A percentile compares a stretch with the other conserved stretches of the same genome.
Conservation (phyloP, 345 rosid species). For the Aquilaria malaccensis region DNA sequence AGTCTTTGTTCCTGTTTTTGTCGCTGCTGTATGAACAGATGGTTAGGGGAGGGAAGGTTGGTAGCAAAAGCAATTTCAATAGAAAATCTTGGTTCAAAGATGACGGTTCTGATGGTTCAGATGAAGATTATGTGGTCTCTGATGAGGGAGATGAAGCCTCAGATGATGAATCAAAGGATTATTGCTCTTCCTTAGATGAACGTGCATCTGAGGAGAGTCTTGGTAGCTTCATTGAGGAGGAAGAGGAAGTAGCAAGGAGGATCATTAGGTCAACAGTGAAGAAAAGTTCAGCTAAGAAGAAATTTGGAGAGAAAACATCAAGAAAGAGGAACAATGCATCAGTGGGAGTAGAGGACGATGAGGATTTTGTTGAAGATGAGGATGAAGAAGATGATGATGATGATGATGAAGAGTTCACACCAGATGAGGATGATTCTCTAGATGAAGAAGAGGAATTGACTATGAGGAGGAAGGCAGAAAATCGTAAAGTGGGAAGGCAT, state of each 20-base stretch:
- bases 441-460: slow-evolving; percentile 64
- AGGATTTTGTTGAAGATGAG: slow-evolving; percentile 30
- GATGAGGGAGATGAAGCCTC: slow-evolving; percentile 59
- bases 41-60: slow-evolving; percentile 72
- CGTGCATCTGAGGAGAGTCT: slow-evolving; percentile 49
- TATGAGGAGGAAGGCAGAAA: slow-evolving; percentile 26
- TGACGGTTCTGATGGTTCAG: slow-evolving; percentile 80
- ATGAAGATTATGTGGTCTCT: slow-evolving; percentile 92
- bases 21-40: slow-evolving; percentile 34
- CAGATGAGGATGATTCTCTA: slow-evolving; percentile 56
- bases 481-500: slow-evolving; percentile 24
- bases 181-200: slow-evolving; percentile 42
- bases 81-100: slow-evolving; percentile 44
- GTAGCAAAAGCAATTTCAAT: slow-evolving; percentile 39
- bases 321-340: slow-evolving; percentile 19
- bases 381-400: slow-evolving; percentile 38
- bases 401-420: slow-evolving; percentile 54
- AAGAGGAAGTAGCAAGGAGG: slow-evolving; percentile 19
- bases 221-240: slow-evolving; percentile 21
- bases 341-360: slow-evolving; percentile 25
- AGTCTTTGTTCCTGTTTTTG: slow-evolving; percentile 18
- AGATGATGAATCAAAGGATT: slow-evolving; percentile 56
- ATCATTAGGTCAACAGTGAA: slow-evolving; percentile 22
- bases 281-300: slow-evolving; percentile 26
- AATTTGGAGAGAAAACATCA: slow-evolving; percentile 16